Evolutionary conservation across 345 rosid species (phyloP).

Genomic region (Boechera retrofracta): DNA sequence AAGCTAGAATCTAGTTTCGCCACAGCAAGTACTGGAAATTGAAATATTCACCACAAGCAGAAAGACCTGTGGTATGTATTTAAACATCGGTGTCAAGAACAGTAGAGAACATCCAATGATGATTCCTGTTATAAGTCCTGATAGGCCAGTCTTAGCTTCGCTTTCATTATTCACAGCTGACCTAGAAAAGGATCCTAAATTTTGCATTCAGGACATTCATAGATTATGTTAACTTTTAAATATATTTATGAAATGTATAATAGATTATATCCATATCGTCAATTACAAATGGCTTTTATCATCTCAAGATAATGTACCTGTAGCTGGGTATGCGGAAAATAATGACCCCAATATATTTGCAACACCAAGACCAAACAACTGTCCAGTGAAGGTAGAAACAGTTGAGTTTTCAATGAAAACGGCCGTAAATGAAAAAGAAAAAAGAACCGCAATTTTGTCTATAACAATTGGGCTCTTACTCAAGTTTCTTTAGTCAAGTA

Average conservation of each 20-base stretch:
- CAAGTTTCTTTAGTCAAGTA: conserved; percentile 21
- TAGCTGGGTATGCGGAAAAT: conserved; percentile 89
- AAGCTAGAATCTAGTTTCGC: conserved; percentile 18
- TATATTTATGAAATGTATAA: conserved; percentile 5
- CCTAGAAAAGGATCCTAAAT: conserved; percentile 91
- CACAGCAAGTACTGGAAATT: conserved; percentile 18
- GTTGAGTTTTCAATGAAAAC: conserved; percentile 32
- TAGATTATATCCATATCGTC: neutral
- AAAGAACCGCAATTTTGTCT: conserved; percentile 23
- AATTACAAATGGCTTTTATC: conserved; percentile 9
- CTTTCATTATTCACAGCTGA: conserved; percentile 95
- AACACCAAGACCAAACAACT: conserved; percentile 98
- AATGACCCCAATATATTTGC: conserved; percentile 89
- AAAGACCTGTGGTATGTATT: conserved; percentile 85
- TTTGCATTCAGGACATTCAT: conserved; percentile 42
- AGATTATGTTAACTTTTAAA: conserved; percentile 23
- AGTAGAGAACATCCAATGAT: conserved; percentile 84
- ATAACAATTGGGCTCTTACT: neutral
- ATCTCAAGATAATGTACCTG: conserved; percentile 64
- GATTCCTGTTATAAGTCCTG: conserved; percentile 76
- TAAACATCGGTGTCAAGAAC: conserved; percentile 79
- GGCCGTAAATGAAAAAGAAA: conserved; percentile 1
- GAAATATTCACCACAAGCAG: conserved; percentile 38
- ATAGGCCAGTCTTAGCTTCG: conserved; percentile 88
- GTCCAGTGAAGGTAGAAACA: conserved; percentile 39